These are phyloP conservation scores for Croton laevigatus DNA, from an alignment of 441 rosid genomes.

Conservation along the genomic window DNA sequence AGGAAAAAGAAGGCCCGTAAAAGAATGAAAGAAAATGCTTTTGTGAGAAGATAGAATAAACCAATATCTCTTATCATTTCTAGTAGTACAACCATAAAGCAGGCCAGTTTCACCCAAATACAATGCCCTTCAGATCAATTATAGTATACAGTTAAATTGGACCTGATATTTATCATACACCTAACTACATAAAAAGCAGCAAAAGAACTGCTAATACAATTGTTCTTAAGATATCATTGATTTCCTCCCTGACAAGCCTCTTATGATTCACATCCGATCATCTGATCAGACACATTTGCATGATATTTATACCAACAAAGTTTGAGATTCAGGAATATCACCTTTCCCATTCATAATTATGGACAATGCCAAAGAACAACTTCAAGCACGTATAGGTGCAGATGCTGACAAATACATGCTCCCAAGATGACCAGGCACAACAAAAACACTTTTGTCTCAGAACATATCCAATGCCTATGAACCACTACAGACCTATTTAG, in stretches of 20 bases:
- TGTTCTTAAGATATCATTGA: slow-evolving; percentile 1
- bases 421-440: background rate
- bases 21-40: slow-evolving; percentile 5
- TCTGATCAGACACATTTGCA: background rate
- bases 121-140: background rate
- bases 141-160: background rate
- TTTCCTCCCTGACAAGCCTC: background rate
- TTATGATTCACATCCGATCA: slow-evolving; percentile 1
- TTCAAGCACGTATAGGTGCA: slow-evolving; percentile 3
- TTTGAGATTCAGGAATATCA: background rate
- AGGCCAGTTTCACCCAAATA: slow-evolving; percentile 4
- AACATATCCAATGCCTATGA: background rate
- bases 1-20: background rate
- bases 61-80: slow-evolving; percentile 11
- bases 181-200: slow-evolving; percentile 3
- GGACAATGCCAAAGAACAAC: background rate
- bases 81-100: background rate
- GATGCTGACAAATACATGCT: background rate
- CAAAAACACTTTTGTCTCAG: background rate
- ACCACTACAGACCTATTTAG: slow-evolving; percentile 1
- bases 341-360: slow-evolving; percentile 8
- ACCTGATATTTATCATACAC: slow-evolving; percentile 5
- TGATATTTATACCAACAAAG: background rate
- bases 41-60: background rate
- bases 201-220: slow-evolving; percentile 2